These are phyloP conservation scores for Fusarium mundagurra DNA, from an alignment of 2,329 filamentous ascomycete species.

Conservation along the genomic window DNA sequence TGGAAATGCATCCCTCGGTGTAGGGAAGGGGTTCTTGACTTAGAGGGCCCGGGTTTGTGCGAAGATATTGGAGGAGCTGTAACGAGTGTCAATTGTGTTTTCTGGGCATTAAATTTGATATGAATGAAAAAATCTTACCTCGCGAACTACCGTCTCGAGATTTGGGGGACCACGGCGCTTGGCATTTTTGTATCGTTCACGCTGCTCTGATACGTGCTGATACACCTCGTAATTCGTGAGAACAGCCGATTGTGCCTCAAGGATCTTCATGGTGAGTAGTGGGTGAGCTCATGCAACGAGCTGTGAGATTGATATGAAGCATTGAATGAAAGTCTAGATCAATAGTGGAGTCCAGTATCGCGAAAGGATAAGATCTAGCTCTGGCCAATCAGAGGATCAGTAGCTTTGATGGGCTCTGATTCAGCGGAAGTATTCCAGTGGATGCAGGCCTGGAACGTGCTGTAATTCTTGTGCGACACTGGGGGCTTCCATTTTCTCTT, in stretches of 20 bases:
- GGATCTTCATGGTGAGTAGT: conserved; percentile 68
- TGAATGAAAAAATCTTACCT: conserved; percentile 58
- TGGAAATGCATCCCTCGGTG: conserved; percentile 59
- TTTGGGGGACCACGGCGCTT: conserved; percentile 65
- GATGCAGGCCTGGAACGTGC: background rate
- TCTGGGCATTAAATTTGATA: background rate
- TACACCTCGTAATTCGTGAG: conserved; percentile 80
- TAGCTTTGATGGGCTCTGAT: background rate
- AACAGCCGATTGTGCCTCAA: conserved; percentile 75
- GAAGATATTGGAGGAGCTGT: conserved; percentile 70
- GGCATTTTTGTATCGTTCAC: conserved; percentile 60
- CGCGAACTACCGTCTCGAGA: conserved; percentile 69
- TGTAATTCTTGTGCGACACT: background rate
- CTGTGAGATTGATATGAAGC: background rate
- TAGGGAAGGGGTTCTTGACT: conserved; percentile 65
- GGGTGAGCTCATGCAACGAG: background rate
- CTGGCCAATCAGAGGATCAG: conserved; percentile 16
- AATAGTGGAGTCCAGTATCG: conserved; percentile 13
- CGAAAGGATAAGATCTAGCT: background rate
- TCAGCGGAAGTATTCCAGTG: background rate
- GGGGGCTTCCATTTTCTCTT: background rate
- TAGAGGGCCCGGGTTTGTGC: conserved; percentile 64
- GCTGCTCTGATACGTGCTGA: conserved; percentile 68
- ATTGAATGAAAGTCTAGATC: conserved; percentile 11
- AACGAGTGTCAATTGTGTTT: conserved; percentile 3